Base-by-base conservation (phyloP, 2,329 filamentous ascomycete species). In the Thelonectria blattea region DNA sequence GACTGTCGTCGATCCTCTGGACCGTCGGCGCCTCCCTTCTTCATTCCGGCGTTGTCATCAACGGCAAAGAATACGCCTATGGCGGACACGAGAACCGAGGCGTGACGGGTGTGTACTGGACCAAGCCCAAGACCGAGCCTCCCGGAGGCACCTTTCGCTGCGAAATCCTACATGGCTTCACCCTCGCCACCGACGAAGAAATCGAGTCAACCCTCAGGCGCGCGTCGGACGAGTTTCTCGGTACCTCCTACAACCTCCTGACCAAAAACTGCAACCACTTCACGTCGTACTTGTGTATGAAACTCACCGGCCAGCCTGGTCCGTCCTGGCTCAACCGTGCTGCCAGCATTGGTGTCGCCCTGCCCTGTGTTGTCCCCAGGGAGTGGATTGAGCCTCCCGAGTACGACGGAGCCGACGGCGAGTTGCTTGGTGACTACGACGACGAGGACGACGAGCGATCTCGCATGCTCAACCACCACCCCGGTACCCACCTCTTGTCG, bases 221-320 rank as follows among this genome's bases (percentile, higher is more conserved):
- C 58, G 89, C 88, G 12, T 91, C 89, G 1, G 84, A 89, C 43
- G 83, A 88, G 66, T 96, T 95, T 69, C 83, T 88, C 58, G 92
- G 92, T 22, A 88, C 88, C 0, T 84, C 85, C 14, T 95, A 96
- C 76, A 94, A 95, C 71, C 84, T 96, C 14, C 82, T 96, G 46
- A 92, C 88, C 18, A 88, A 88, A 68, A 96, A 96, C 75, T 96
- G 92, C 83, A 96, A 96, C 74, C 92, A 96, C 74, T 96, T 96
- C 74, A 94, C 91, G 2, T 87, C 87, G 18, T 87, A 90, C 69
- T 83, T 96, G 17, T 93, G 90, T 75, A 81, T 89, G 73, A 85
- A 85, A 66, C 82, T 96, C 56, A 94, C 91, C 2, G 86, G 88
- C 6, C 83, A 85, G 47, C 79, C 87, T 1, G 90, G 90, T 0